Conservation (phyloP, 352 stramenopile species). For the Phytophthora citrophthora region DNA sequence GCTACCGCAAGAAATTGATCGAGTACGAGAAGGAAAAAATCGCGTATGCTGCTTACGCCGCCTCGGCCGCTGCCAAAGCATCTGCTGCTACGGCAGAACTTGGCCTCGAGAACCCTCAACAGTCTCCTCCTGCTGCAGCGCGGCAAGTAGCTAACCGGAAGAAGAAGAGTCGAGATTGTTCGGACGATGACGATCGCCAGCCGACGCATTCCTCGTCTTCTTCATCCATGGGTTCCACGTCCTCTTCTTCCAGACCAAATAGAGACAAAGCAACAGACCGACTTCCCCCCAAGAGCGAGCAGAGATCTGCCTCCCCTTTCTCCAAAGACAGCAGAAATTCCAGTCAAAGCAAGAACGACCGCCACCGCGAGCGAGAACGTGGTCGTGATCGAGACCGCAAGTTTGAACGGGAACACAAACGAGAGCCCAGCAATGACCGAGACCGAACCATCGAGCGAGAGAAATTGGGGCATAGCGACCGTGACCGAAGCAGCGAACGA, state of each 20-base stretch:
- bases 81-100: conserved; percentile 5
- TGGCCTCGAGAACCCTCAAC: conserved; percentile 4
- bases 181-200: conserved; percentile 16
- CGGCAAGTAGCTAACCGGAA: conserved; percentile 30
- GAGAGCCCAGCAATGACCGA: conserved; percentile 31
- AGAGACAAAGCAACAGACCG: conserved; percentile 14
- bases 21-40: conserved; percentile 77
- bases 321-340: conserved; percentile 16
- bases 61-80: conserved; percentile 15
- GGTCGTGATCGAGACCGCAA: conserved; percentile 27
- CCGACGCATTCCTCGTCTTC: conserved; percentile 23
- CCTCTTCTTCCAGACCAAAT: conserved; percentile 24
- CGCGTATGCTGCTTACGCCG: conserved; percentile 31
- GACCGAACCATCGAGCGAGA: conserved; percentile 20
- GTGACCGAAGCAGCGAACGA: conserved; percentile 26
- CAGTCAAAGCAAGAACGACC: conserved; percentile 21
- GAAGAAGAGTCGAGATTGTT: conserved; percentile 30
- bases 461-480: conserved; percentile 8
- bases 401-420: conserved; percentile 34
- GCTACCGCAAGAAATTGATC: conserved; percentile 74
- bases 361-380: conserved; percentile 22
- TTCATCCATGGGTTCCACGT: conserved; percentile 33
- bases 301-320: conserved; percentile 30
- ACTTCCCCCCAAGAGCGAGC: conserved; percentile 19
- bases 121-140: conserved; percentile 4